Conservation (phyloP, 2,329 filamentous ascomycete species). For the Stromatinia cepivora region DNA sequence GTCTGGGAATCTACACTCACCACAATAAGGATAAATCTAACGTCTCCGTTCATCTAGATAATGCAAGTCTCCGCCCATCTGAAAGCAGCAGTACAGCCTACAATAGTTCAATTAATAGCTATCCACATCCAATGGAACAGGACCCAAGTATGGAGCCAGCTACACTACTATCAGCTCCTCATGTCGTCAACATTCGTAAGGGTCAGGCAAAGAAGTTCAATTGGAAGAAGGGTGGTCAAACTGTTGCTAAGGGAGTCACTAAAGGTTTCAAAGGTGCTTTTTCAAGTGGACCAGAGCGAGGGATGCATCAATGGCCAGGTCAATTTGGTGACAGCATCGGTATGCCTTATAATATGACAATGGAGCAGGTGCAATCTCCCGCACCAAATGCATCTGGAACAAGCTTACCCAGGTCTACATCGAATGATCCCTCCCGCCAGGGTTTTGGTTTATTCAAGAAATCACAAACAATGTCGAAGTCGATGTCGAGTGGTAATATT, state of each 20-base stretch:
- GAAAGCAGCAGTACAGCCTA: slow-evolving; percentile 42
- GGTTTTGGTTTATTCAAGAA: slow-evolving; percentile 68
- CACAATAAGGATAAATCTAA: slow-evolving; percentile 51
- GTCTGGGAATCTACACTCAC: slow-evolving; percentile 63
- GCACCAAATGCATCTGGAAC: slow-evolving; percentile 28
- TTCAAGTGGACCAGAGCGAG: slow-evolving; percentile 53
- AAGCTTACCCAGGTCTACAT: slow-evolving; percentile 33
- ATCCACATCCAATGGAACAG: slow-evolving; percentile 41
- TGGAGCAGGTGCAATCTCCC: slow-evolving; percentile 53
- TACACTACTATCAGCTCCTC: slow-evolving; percentile 58
- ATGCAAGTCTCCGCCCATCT: slow-evolving; percentile 45
- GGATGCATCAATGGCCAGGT: slow-evolving; percentile 50
- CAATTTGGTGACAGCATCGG: slow-evolving; percentile 65
- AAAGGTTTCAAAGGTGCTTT: slow-evolving; percentile 95
- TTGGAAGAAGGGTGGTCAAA: slow-evolving; percentile 96
- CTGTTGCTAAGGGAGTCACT: slow-evolving; percentile 87
- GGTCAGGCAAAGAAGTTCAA: slow-evolving; percentile 92
- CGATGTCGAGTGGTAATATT: slow-evolving; percentile 46
- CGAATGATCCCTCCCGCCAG: slow-evolving; percentile 36
- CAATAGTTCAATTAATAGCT: slow-evolving; percentile 35
- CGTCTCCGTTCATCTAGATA: slow-evolving; percentile 38
- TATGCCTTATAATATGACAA: slow-evolving; percentile 69
- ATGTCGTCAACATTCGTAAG: slow-evolving; percentile 92
- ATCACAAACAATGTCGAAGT: slow-evolving; percentile 49
- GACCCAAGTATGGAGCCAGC: slow-evolving; percentile 39